These are phyloP conservation scores for Moesziomyces sp. DNA, from an alignment of 1,284 basidiomycete species.

Conservation along the genomic window DNA sequence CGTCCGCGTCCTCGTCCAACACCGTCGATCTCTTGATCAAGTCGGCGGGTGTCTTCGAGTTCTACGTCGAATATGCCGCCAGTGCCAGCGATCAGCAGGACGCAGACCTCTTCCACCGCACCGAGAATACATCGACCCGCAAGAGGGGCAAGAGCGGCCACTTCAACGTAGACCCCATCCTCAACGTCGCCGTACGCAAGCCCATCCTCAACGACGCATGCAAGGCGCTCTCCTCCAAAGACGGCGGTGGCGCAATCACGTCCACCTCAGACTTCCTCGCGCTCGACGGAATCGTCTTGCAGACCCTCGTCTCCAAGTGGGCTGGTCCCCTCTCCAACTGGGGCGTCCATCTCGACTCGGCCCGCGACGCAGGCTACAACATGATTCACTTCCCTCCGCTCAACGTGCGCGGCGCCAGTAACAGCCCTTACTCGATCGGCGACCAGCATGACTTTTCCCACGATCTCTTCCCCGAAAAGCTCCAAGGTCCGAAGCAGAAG, in stretches of 20 bases:
- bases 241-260: conserved; percentile 49
- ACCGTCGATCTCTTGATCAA: conserved; percentile 52
- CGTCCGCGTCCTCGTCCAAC: conserved; percentile 26
- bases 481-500: conserved; percentile 25
- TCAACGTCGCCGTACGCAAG: conserved; percentile 44
- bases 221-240: conserved; percentile 21
- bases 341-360: conserved; percentile 56
- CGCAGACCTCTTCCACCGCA: conserved; percentile 21
- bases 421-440: conserved; percentile 62
- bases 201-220: conserved; percentile 43
- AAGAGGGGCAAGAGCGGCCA: conserved; percentile 53
- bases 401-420: conserved; percentile 56
- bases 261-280: conserved; percentile 30
- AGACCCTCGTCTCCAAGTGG: conserved; percentile 63
- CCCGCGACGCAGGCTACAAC: conserved; percentile 61
- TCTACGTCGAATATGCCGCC: conserved; percentile 60
- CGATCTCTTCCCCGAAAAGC: conserved; percentile 53
- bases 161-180: conserved; percentile 62
- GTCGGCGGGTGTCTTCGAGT: conserved; percentile 59
- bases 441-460: conserved; percentile 57
- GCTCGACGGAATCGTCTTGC: conserved; percentile 59
- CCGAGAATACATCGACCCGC: conserved; percentile 10
- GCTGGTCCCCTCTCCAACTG: conserved; percentile 59
- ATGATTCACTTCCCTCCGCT: conserved; percentile 63
- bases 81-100: conserved; percentile 18